Percentiles rank a stretch among this genome's conserved stretches.
phyloP scores from a whole-genome alignment of 2,329 filamentous ascomycete genomes.

The Xylariales sp. region DNA sequence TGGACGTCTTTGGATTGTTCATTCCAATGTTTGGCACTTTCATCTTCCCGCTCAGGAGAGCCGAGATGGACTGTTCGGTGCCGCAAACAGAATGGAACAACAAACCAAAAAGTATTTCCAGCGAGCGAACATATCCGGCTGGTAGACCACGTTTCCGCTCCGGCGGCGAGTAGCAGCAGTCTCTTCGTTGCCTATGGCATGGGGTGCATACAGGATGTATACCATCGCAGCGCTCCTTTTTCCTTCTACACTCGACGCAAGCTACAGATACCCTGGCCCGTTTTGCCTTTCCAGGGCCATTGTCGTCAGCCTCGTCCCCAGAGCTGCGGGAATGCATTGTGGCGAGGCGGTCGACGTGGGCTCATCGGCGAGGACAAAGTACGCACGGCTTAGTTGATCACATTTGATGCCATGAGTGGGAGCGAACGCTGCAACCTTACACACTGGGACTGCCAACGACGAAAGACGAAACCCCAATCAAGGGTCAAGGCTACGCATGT shows the following conservation, averaged over 20 bases:
- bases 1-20: neutral
- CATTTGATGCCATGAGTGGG: no score
- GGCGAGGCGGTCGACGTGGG: neutral
- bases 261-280: neutral
- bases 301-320: no score
- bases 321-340: neutral
- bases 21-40: neutral
- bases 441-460: no score
- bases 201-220: neutral
- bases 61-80: neutral
- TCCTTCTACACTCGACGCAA: neutral
- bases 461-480: no score
- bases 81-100: neutral
- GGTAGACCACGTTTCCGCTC: slow-evolving; percentile 1
- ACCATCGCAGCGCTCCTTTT: slow-evolving; percentile 1
- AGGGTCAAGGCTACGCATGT: no score
- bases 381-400: no score
- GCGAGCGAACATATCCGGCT: neutral
- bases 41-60: neutral
- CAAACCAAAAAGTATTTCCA: slow-evolving; percentile 1
- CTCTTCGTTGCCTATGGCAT: neutral
- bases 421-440: no score
- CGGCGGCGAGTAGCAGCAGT: neutral
- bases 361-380: neutral
- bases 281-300: neutral